Conservation (phyloP, 495 filamentous ascomycete genomes). For the Entonaema liquescens region DNA sequence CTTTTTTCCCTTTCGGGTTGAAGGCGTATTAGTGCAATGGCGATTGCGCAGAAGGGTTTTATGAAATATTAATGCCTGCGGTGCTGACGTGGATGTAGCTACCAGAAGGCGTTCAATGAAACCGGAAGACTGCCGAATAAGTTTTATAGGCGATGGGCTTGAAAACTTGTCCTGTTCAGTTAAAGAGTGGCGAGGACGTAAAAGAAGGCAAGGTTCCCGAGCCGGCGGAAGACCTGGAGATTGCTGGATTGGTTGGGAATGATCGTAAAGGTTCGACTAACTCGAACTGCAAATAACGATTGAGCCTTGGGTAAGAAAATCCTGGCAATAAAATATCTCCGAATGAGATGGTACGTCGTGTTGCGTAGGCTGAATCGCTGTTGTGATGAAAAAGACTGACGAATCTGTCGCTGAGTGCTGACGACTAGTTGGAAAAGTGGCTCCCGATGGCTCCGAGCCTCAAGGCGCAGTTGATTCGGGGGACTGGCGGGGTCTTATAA, state of each 20-base stretch:
- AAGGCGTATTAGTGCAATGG: conserved; percentile 16
- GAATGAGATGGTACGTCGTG: conserved; percentile 17
- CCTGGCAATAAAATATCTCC: conserved; percentile 28
- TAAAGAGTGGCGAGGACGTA: conserved; percentile 28
- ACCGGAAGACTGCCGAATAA: conserved; percentile 26
- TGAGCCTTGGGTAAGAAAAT: conserved; percentile 30
- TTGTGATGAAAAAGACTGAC: conserved; percentile 34
- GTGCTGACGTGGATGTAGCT: conserved; percentile 29
- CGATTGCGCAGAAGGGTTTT: conserved; percentile 16
- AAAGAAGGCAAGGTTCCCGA: conserved; percentile 39
- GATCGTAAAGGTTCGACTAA: conserved; percentile 26
- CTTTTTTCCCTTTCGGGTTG: conserved; percentile 20
- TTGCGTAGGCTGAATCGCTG: conserved; percentile 33
- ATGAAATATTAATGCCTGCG: conserved; percentile 24
- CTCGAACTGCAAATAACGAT: conserved; percentile 18
- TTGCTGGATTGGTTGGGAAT: conserved; percentile 36
- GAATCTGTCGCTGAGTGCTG: conserved; percentile 35
- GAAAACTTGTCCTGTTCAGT: conserved; percentile 14
- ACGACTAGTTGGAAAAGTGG: conserved; percentile 29
- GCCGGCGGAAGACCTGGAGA: conserved; percentile 42
- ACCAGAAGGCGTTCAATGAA: conserved; percentile 22
- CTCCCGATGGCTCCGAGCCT: conserved; percentile 38
- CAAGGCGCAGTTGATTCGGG: conserved; percentile 34
- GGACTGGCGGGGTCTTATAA: conserved; percentile 27
- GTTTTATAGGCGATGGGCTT: conserved; percentile 20